Base-by-base conservation (phyloP, 257 asterid genomes). In the Parsonsia alboflavescens region DNA sequence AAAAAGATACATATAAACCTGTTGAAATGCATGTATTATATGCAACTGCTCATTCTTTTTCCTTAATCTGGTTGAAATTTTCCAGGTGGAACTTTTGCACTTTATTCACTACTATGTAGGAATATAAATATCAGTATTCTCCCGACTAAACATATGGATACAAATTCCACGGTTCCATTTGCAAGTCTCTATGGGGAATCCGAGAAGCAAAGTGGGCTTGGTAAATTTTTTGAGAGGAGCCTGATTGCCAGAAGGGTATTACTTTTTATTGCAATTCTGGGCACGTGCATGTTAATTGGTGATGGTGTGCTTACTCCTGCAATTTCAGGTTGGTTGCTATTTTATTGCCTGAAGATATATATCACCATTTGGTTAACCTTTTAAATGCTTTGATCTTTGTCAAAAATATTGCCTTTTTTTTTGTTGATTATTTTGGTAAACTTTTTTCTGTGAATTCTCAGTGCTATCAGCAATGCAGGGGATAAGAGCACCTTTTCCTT, bases 241-340 rank as follows among this genome's bases (percentile, higher is more conserved):
- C 78, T 79, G 81, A 46, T 84, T 70, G 80, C 88, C 65, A 74
- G 84, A 77, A 77, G 86, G 79, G 59, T 84, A 59, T 74, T 84
- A 78, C 86, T 82, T 52, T 84, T 84, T 72, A 22, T 84, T 58
- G 84, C 88, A 28, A 84, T 89, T 74, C 77, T 89, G 65, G 96
- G 91, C 63, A 88, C 73, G 79, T 86, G 90, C 80, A 89, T 89
- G 95, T 84, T 85, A 69, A 89, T 89, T 67, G 95, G 95, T 48
- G 95, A 89, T 61, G 92, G 95, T 45, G 86, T 87, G 59, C 92
- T 89, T 54, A 87, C 92, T 72, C 92, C 90, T 61, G 91, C 91
- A 54, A 89, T 89, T 68, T 89, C 92, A 67, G 96, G 96, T 87
- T 7, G 45, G 50, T 71, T 62, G 12, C 41, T 57, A 46, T 22